Base-by-base conservation (phyloP, 192 early-diverging fungal species). In the Chytriomyces sp. region DNA sequence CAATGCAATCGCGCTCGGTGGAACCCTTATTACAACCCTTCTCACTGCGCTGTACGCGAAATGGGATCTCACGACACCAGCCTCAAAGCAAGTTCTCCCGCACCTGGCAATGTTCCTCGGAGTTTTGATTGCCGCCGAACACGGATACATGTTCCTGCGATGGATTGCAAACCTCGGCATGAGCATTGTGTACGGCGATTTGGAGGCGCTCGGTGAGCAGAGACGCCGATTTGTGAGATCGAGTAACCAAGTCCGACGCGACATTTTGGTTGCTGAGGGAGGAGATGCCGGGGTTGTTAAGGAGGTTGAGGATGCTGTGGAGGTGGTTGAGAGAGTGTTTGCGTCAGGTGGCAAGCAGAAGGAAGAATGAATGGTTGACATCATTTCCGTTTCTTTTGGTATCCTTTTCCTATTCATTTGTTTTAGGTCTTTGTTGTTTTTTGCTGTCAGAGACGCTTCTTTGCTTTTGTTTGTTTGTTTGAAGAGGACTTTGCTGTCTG, bases 21-120 rank as follows among this genome's bases (percentile, higher is more conserved):
- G 79, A 23, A 72, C 82, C 1, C 7, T 83, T 11, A 69, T 63
- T 7, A 74, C 81, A 1, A 45, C 82, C 0, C 61, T 78, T 6
- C 48, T 81, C 45, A 53, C 67, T 24, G 7, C 49, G 7, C 70
- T 86, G 0, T 83, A 83, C 73, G 48, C 53, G 18, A 79, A 79
- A 13, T 85, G 81, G 83, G 67, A 82, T 60, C 26, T 49, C 24
- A 26, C 35, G 3, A 20, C n/a, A 0, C 57, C 69, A 35, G 79
- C 81, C 7, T 63, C 79, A 5, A 3, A 9, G 11, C 79, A 82
- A 59, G 57, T 50, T 23, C 24, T 71, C n/a, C 50, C 69, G 5
- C 9, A 71, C 26, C 18, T 43, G n/a, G 9, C 50, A 24, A 23
- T 60, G 9, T 71, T 23, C 57, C 57, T 71, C 26, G 10, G n/a